Conservation (phyloP, 2,329 filamentous ascomycete genomes). For the Penicillium olsonii region DNA sequence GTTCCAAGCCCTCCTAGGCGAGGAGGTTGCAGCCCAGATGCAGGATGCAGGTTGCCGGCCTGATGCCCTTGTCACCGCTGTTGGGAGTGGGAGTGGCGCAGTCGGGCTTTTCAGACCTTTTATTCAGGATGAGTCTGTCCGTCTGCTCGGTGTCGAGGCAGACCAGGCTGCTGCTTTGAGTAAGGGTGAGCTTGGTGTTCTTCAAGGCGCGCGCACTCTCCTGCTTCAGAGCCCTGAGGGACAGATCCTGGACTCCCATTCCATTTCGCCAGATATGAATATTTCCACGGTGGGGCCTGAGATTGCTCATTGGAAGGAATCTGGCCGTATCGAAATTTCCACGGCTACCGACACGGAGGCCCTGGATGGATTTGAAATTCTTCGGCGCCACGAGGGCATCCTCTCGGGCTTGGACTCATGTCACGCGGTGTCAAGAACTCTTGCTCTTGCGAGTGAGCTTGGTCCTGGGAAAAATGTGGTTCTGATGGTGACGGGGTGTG, state of each 20-base stretch:
- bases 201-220: conserved; percentile 26
- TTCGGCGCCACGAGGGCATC: conserved; percentile 26
- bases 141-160: conserved; percentile 22
- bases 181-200: conserved; percentile 22
- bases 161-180: conserved; percentile 20
- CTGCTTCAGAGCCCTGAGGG: conserved; percentile 26
- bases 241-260: conserved; percentile 25
- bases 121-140: conserved; percentile 12
- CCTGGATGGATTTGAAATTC: conserved; percentile 28
- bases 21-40: conserved; percentile 28
- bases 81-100: conserved; percentile 25
- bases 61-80: conserved; percentile 25
- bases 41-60: conserved; percentile 19
- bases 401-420: conserved; percentile 26
- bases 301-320: conserved; percentile 26
- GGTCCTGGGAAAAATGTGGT: conserved; percentile 26
- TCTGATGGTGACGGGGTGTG: conserved; percentile 26
- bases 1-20: conserved; percentile 26
- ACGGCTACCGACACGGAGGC: conserved; percentile 27
- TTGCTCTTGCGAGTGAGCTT: conserved; percentile 19
- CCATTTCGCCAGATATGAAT: conserved; percentile 28
- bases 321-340: conserved; percentile 26
- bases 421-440: conserved; percentile 22
- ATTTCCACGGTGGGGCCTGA: conserved; percentile 26
- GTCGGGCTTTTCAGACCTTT: conserved; percentile 27